phyloP scores from a whole-genome alignment of 1,139 yeast species.

The Candida labiduridarum region DNA sequence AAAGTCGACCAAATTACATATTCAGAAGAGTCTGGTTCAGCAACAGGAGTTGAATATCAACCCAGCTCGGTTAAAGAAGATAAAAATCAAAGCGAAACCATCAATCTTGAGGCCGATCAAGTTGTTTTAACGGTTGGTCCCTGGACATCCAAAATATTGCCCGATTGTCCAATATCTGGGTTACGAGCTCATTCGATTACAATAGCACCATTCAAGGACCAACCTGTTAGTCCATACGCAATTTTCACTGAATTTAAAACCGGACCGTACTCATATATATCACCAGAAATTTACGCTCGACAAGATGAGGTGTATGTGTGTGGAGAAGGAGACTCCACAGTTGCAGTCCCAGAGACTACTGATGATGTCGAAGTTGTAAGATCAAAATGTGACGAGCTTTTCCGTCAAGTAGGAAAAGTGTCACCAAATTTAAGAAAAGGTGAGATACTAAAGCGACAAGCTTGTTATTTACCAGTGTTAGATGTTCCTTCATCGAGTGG shows the following conservation, averaged over 20 bases:
- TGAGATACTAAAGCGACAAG: constrained; percentile 80
- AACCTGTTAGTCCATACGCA: constrained; percentile 85
- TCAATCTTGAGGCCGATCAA: constrained; percentile 65
- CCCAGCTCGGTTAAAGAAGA: constrained; percentile 56
- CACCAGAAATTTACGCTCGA: constrained; percentile 95
- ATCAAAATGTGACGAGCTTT: constrained; percentile 86
- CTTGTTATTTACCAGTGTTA: constrained; percentile 92
- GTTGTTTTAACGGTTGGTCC: constrained; percentile 91
- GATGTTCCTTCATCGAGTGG: constrained; percentile 93
- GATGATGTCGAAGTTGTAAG: constrained; percentile 90
- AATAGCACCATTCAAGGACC: constrained; percentile 72
- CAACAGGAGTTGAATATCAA: constrained; percentile 64
- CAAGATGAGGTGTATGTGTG: constrained; percentile 95
- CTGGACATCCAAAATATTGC: constrained; percentile 89
- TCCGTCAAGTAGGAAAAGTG: constrained; percentile 77
- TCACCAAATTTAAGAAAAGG: constrained; percentile 76
- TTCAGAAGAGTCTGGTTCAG: constrained; percentile 62
- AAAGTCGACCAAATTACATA: constrained; percentile 72
- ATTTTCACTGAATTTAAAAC: constrained; percentile 87
- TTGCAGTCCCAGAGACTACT: constrained; percentile 89
- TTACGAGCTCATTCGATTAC: constrained; percentile 94
- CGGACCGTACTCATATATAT: constrained; percentile 63
- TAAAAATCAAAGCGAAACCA: constrained; percentile 22
- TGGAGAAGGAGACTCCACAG: constrained; percentile 94
- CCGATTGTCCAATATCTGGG: constrained; percentile 92